Base-by-base conservation (phyloP, 768 basidiomycete genomes). In the Dendrothele bispora region DNA sequence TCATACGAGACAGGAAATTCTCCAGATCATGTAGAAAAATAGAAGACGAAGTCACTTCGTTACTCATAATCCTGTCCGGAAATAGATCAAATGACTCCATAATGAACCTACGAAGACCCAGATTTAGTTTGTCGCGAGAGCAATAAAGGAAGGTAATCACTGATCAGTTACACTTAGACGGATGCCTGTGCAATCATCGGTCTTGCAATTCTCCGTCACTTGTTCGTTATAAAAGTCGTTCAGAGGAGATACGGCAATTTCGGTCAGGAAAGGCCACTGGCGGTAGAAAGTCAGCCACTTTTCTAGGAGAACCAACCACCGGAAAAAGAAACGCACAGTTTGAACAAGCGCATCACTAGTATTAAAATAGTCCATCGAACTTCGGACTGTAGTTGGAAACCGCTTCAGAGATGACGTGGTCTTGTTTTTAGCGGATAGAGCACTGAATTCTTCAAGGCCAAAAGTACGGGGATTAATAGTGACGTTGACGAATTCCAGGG, bases 1-100 rank as follows among this genome's bases (percentile, higher is more conserved):
- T 46, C 45, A 46, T 46, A 3, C 45, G 45, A n/a, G 45, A 36
- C 24, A 46, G 45, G 15, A 36, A 15, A 27, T 46, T 46, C n/a
- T 46, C 45, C 8, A 46, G 21, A n/a, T 46, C 45, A 26, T 15
- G 22, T 7, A 46, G 45, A 22, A 27, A 17, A 18, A 46, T 46
- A 17, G 20, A 15, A 21, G 21, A 15, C n/a, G 24, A 22, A 38
- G 4, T 36, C 6, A 22, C 6, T 10, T n/a, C n/a, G 10, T 32
- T 10, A 21, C 30, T 25, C 8, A 46, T 34, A 22, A 36, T 8
- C 8, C 36, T 22, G 18, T 46, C 45, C 5, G 45, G 45, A 18
- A 46, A 46, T 18, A 46, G 18, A 21, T 46, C 27, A 22, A 46
- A 27, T 22, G 35, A 38, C 18, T 46, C 45, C 45, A 46, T 46